Evolutionary conservation across 2,329 filamentous ascomycete genomes (phyloP).

Genomic region (Penicillium sp.): DNA sequence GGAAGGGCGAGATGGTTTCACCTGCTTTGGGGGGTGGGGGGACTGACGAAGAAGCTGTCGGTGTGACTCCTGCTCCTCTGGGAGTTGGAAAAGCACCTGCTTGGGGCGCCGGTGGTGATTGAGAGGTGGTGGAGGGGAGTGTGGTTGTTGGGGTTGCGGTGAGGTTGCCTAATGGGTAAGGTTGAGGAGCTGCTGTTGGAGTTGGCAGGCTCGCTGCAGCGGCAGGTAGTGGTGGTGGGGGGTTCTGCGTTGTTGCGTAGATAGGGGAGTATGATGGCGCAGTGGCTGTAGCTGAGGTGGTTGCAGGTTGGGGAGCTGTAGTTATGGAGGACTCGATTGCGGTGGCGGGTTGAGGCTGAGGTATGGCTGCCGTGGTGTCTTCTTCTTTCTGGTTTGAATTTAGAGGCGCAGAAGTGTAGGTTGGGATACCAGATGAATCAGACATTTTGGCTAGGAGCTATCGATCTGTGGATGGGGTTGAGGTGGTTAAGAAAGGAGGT

Average conservation of each 20-base stretch:
- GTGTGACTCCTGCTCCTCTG: neutral
- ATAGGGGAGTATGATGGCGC: conserved; percentile 37
- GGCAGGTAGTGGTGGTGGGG: conserved; percentile 40
- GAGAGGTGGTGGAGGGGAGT: conserved; percentile 18
- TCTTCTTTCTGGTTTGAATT: conserved; percentile 22
- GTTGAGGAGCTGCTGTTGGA: conserved; percentile 21
- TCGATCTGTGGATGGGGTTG: neutral
- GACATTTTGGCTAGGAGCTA: conserved; percentile 19
- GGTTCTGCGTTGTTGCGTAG: conserved; percentile 22
- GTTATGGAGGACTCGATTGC: conserved; percentile 15
- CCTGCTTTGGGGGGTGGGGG: conserved; percentile 23
- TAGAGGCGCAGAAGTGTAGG: conserved; percentile 29
- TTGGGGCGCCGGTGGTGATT: conserved; percentile 42
- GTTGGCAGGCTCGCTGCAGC: conserved; percentile 35
- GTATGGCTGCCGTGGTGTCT: conserved; percentile 14
- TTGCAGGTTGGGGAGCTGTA: conserved; percentile 10
- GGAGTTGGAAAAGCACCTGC: conserved; percentile 31
- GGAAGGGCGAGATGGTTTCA: conserved; percentile 2
- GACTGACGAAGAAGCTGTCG: conserved; percentile 8
- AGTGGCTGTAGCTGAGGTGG: conserved; percentile 23
- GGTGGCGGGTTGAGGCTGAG: conserved; percentile 24
- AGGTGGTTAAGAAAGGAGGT: neutral
- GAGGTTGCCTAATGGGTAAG: conserved; percentile 3
- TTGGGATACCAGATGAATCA: conserved; percentile 20
- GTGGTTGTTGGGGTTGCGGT: conserved; percentile 28